Base-by-base conservation (phyloP, 495 filamentous ascomycete genomes). In the Pseudotulostoma volvatum region DNA sequence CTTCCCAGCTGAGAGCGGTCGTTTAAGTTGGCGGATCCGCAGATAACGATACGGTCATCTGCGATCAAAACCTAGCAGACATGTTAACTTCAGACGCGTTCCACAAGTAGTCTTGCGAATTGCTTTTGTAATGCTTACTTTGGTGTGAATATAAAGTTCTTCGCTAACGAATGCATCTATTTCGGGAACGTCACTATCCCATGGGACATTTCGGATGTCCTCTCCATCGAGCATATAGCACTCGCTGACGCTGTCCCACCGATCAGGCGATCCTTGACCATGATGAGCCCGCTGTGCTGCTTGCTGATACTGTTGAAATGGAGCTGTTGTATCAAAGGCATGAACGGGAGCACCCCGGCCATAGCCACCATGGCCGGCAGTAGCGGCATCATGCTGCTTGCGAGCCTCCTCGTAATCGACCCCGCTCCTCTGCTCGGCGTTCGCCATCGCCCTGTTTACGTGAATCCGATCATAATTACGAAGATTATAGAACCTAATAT, bases 401-500 rank as follows among this genome's bases (percentile, higher is more conserved):
- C 77, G 67, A 9, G 83, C 84, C 15, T 72, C 62, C 35, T 80
- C 75, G 50, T 92, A 93, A 36, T 63, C 57, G 7, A 92, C 78
- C 28, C 85, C 84, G 34, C 74, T 75, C 23, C 67, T 55, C 17
- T 68, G 55, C 52, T 92, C 79, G 1, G 68, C 78, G 8, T 67
- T 53, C n/a, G 60, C 46, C 70, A 90, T 72, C 7, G 74, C 57
- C 1, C 57, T 59, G 23, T 74, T 77, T 13, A 64, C 66, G 57
- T 94, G 93, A 57, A 96, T 82, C 9, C 85, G 78, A 52, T 96
- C 88, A 53, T 90, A 94, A 54, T 76, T 93, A 31, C 88, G 74
- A 9, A 96, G 67, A 56, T 96, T 96, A 64, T 93, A 96, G 64
- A 94, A 96, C 18, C 81, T 72, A 48, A 96, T 92, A 57, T 93